These are phyloP conservation scores for Mitragyna speciosa DNA, from an alignment of 257 asterid species.

Conservation along the genomic window DNA sequence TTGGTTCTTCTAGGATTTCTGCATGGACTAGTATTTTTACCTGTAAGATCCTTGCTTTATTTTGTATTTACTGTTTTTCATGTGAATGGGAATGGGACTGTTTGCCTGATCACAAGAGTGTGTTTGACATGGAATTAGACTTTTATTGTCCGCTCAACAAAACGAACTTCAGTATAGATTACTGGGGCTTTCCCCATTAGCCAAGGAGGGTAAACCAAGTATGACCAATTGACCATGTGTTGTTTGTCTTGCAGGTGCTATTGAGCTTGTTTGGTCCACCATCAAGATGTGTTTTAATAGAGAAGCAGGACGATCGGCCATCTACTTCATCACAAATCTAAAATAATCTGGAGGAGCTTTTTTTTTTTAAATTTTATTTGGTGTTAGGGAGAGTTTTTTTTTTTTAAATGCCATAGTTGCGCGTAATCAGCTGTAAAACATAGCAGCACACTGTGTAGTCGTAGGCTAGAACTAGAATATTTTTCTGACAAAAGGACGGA, in stretches of 20 bases:
- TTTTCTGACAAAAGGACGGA: constrained; percentile 1
- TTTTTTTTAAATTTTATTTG: background rate
- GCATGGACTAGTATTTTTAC: constrained; percentile 83
- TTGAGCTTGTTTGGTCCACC: constrained; percentile 99
- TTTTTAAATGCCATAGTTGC: constrained; percentile 12
- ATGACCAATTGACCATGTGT: background rate
- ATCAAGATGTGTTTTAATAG: constrained; percentile 80
- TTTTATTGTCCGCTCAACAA: background rate
- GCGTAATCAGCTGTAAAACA: constrained; percentile 3
- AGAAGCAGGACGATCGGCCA: constrained; percentile 94
- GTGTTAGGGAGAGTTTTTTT: constrained; percentile 14
- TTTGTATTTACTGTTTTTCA: background rate
- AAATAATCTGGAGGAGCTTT: constrained; percentile 18
- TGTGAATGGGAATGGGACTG: background rate
- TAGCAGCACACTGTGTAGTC: background rate
- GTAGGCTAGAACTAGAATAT: background rate
- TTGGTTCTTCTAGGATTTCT: constrained; percentile 91
- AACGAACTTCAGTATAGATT: no score
- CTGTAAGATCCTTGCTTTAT: constrained; percentile 52
- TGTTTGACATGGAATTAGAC: background rate
- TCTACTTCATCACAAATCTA: constrained; percentile 79
- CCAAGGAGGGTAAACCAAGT: background rate
- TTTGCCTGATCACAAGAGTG: background rate
- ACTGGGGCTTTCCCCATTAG: no score
- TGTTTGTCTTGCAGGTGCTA: constrained; percentile 56